phyloP scores from a whole-genome alignment of 257 asterid species.

The Solanum acaule region DNA sequence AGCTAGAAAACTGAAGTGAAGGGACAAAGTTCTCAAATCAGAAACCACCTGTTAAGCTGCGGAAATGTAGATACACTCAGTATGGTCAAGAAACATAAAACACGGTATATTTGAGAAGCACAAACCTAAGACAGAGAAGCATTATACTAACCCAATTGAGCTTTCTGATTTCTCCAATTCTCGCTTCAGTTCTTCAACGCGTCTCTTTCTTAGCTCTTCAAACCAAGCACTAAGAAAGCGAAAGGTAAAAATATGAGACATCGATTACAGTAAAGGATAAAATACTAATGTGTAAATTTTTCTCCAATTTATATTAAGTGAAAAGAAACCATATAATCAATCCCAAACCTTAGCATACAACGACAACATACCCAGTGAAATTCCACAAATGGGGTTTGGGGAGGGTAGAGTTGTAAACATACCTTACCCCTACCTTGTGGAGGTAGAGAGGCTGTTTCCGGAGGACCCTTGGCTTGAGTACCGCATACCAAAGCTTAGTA shows the following conservation, averaged over 20 bases:
- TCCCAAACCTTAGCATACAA: neutral
- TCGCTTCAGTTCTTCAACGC: constrained; percentile 67
- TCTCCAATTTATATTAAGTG: neutral
- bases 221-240: constrained; percentile 57
- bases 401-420: neutral
- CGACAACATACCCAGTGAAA: neutral
- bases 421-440: neutral
- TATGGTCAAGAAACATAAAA: neutral
- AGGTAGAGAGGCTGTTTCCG: neutral
- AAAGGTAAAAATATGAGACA: neutral
- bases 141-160: constrained; percentile 71
- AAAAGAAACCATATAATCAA: neutral
- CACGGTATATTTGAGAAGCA: neutral
- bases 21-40: neutral
- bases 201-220: constrained; percentile 64
- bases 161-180: constrained; percentile 65
- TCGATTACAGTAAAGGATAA: neutral
- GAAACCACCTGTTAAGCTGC: neutral
- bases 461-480: neutral
- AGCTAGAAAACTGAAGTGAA: neutral
- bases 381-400: neutral
- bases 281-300: neutral
- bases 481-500: neutral
- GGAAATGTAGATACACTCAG: neutral
- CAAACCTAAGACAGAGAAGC: neutral